phyloP scores from a whole-genome alignment of 345 rosid genomes.

The Salix dunnii region DNA sequence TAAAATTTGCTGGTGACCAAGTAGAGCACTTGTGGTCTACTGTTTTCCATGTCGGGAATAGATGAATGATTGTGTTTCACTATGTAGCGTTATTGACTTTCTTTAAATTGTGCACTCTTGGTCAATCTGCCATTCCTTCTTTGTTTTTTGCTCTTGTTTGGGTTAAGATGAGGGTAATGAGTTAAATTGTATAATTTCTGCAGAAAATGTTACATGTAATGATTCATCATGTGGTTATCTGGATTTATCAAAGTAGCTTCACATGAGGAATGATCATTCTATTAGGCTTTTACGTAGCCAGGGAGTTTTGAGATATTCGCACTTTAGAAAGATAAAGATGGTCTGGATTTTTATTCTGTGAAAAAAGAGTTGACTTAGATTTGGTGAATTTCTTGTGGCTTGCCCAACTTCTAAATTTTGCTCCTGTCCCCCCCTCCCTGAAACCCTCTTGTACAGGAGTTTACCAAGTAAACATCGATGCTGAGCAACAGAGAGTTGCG shows the following conservation, averaged over 20 bases:
- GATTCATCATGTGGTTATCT: neutral
- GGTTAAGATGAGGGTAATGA: neutral
- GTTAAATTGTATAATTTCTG: neutral
- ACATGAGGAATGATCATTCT: conserved; percentile 1
- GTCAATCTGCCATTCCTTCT: neutral
- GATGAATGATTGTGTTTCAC: neutral
- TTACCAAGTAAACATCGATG: conserved; percentile 60
- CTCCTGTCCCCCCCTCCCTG: neutral
- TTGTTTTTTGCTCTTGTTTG: neutral
- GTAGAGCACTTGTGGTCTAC: neutral
- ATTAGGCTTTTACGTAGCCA: neutral
- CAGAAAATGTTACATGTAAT: neutral
- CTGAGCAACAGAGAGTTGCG: conserved; percentile 74
- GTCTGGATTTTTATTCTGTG: neutral
- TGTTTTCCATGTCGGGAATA: neutral
- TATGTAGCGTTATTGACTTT: neutral
- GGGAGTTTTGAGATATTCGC: neutral
- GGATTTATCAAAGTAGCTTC: neutral
- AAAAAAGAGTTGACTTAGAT: neutral
- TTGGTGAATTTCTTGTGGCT: neutral
- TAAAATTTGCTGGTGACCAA: neutral
- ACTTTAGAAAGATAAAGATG: neutral
- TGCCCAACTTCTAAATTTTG: neutral
- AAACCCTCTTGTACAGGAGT: conserved; percentile 43
- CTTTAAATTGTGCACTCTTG: neutral